Conservation (phyloP, 2,329 filamentous ascomycete genomes). For the Trichothecium sympodiale region DNA sequence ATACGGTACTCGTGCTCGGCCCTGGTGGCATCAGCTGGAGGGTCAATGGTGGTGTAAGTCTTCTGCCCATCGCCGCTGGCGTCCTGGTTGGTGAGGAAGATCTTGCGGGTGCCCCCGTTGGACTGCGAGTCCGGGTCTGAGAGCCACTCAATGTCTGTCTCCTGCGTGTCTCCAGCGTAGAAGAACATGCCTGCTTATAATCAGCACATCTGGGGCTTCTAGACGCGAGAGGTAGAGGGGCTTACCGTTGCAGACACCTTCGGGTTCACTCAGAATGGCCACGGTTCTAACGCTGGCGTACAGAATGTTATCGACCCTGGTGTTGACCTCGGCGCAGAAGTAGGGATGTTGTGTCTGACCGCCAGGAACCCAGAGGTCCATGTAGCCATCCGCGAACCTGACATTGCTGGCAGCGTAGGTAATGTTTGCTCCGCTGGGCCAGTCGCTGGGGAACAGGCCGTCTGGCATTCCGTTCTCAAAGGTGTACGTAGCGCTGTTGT, state of each 20-base stretch:
- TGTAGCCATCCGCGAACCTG: constrained; percentile 14
- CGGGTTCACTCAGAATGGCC: constrained; percentile 16
- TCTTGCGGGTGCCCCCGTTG: constrained; percentile 12
- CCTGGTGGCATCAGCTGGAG: constrained; percentile 12
- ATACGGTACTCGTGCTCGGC: constrained; percentile 20
- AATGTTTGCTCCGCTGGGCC: constrained; percentile 6
- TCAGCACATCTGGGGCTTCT: background rate
- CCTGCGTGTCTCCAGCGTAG: constrained; percentile 15
- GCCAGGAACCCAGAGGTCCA: constrained; percentile 16
- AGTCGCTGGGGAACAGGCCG: constrained; percentile 13
- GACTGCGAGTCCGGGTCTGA: constrained; percentile 15
- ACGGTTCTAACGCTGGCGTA: constrained; percentile 18
- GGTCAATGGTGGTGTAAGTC: constrained; percentile 6
- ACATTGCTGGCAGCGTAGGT: constrained; percentile 9
- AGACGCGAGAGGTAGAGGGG: fast-evolving
- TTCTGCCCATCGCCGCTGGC: constrained; percentile 9
- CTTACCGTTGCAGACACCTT: constrained; percentile 19
- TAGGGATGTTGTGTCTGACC: constrained; percentile 15
- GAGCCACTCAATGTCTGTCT: constrained; percentile 21
- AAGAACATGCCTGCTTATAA: constrained; percentile 16
- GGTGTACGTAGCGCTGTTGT: constrained; percentile 12
- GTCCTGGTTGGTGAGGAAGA: constrained; percentile 21
- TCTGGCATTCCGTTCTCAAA: constrained; percentile 12
- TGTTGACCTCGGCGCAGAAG: constrained; percentile 12
- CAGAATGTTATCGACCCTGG: constrained; percentile 14